Evolutionary conservation across 768 basidiomycete genomes (phyloP), one percentile per base, ranked within the genome.

Genomic region (Guyanaporus albipodus): DNA sequence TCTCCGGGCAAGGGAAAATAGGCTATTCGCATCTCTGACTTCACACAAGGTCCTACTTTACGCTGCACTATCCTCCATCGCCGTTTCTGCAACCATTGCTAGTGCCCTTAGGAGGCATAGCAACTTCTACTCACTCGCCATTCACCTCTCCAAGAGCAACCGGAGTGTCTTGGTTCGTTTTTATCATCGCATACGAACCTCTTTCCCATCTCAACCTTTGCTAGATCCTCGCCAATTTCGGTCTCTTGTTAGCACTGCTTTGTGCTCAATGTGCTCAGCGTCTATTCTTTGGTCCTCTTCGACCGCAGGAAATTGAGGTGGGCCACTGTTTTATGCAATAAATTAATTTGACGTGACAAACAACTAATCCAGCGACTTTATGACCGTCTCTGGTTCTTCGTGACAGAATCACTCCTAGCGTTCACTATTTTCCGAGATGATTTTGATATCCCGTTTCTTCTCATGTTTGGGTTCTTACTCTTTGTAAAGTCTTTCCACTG

Each of bases 401-500:
- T 98, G 40, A 98, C 96, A 2, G 96, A 99, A 65, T 94, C 91
- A 7, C 74, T 99, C 28, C 73, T 99, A 41, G 95, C 96, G 1
- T 87, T 98, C 63, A 96, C 96, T 28, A 98, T 98, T 55, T 99
- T 99, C 70, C 79, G 93, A 49, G 91, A 94, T 67, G 91, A 92
- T 66, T 93, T 95, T 63, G 91, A 94, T 67, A 78, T 85, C n/a
- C 80, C 84, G 4, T 97, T 98, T 63, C 86, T 86, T 36, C 70
- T 93, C 55, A 91, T 95, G 85, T 98, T 98, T 62, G 86, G 87
- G n/a, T 82, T 91, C 59, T 72, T 99, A 10, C 79, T 97, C 14
- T 95, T 96, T 55, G 78, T 96, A 55, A 98, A 97, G 64, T 93
- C 91, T 37, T 98, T 98, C 69, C 96, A 99, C 64, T 99, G 96